Conservation (phyloP, 179 eudicot genomes). For the Carnegiea gigantea region DNA sequence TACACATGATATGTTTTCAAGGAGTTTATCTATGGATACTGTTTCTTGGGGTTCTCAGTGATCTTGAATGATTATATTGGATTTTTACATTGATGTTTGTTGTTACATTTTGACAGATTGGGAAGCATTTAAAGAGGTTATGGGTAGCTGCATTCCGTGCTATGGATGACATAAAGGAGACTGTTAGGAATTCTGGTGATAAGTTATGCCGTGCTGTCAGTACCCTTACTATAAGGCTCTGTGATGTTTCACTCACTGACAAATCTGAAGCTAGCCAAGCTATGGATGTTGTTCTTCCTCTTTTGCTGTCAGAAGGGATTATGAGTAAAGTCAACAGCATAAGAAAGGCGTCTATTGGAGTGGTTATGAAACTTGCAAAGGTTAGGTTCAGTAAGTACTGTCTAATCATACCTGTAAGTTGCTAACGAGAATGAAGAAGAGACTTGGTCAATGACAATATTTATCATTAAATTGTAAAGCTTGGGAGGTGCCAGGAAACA, state of each 20-base stretch:
- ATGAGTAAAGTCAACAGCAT: conserved; percentile 95
- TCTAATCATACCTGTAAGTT: conserved; percentile 3
- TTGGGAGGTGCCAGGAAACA: not conserved
- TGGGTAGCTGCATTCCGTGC: conserved; percentile 97
- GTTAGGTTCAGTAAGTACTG: conserved; percentile 33
- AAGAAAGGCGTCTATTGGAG: conserved; percentile 86
- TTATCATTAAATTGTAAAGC: conserved; percentile 13
- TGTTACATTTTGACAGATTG: conserved; percentile 49
- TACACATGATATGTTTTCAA: not conserved
- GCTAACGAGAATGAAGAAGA: conserved; percentile 1
- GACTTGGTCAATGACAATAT: not conserved
- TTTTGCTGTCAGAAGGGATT: conserved; percentile 85
- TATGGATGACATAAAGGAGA: conserved; percentile 99
- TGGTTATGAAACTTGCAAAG: conserved; percentile 96
- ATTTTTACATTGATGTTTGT: conserved; percentile 6
- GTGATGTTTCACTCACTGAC: conserved; percentile 86
- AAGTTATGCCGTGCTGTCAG: conserved; percentile 78
- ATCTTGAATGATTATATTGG: not conserved
- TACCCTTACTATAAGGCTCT: conserved; percentile 78
- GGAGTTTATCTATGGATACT: not conserved
- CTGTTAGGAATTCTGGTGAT: conserved; percentile 90
- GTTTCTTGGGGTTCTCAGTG: not conserved
- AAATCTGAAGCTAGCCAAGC: conserved; percentile 65
- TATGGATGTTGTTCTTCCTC: conserved; percentile 85
- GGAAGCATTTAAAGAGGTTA: conserved; percentile 65